phyloP scores from a whole-genome alignment of 2,329 filamentous ascomycete species.

The Amesomyces nigricolor region DNA sequence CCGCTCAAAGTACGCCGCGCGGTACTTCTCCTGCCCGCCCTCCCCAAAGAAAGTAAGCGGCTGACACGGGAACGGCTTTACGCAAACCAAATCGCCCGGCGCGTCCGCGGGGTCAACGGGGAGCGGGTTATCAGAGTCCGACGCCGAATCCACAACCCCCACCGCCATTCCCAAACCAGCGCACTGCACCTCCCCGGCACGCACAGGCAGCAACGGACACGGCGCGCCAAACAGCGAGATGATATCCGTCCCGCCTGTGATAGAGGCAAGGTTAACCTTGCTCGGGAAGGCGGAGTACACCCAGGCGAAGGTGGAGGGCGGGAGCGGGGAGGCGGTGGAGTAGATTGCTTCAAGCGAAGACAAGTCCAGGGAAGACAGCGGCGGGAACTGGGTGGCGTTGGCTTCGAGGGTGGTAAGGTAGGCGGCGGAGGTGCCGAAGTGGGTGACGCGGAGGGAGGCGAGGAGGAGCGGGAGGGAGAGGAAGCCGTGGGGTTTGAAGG shows the following conservation, averaged over 20 bases:
- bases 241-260: conserved; percentile 95
- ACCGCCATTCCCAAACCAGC: conserved; percentile 77
- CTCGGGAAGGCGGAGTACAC: conserved; percentile 76
- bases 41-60: conserved; percentile 83
- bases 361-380: conserved; percentile 48
- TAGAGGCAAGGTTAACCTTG: conserved; percentile 77
- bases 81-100: conserved; percentile 84
- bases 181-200: conserved; percentile 70
- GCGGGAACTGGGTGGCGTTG: conserved; percentile 55
- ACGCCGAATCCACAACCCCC: conserved; percentile 50
- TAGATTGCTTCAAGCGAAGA: conserved; percentile 75
- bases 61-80: conserved; percentile 80
- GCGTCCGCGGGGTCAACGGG: conserved; percentile 51
- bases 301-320: conserved; percentile 87
- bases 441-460: conserved; percentile 74
- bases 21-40: conserved; percentile 69
- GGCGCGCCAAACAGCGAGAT: conserved; percentile 90
- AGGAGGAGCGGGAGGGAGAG: conserved; percentile 79
- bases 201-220: conserved; percentile 68
- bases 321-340: conserved; percentile 86
- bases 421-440: conserved; percentile 92
- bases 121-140: conserved; percentile 46
- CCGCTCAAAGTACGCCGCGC: conserved; percentile 78
- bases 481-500: conserved; percentile 73
- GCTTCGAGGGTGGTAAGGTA: conserved; percentile 90